Evolutionary conservation across 768 basidiomycete genomes (phyloP), one percentile per base, ranked within the genome.

Genomic region (Amanita brunnescens): DNA sequence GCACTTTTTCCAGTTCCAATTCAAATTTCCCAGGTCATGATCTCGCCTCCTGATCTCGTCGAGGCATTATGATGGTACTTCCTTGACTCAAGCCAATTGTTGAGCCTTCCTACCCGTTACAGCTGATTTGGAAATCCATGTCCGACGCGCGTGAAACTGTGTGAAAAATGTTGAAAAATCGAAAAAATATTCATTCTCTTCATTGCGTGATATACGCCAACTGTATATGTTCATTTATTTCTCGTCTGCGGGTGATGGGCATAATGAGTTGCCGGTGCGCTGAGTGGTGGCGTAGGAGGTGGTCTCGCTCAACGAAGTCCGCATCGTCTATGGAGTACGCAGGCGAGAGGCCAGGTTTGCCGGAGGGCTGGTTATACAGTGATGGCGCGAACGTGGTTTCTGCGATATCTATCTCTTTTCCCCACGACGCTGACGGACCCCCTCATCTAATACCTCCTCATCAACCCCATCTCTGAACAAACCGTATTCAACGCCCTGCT

Each of bases 331-430:
- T 67, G 76, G 64, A 50, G 45, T 3, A 70, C 70, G 35, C 75
- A 77, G 42, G 50, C 53, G 6, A 61, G 71, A 20, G 81, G 64
- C 67, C 2, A 79, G 80, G 39, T 53, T 83, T 20, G 46, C 80
- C 2, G 83, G 83, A 0, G 78, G 83, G 0, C 29, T 90, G 3
- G 46, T 85, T 1, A 69, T 73, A 0, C 81, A 1, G 52, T 89
- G 10, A 85, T 95, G 81, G 64, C 67, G 23, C n/a, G n/a, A n/a
- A n/a, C 61, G 63, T 97, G 93, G 93, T 96, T 90, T 74, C 79
- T 9, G 74, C 78, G 1, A 55, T 94, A n/a, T 33, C 18, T 49
- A n/a, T 29, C 24, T 14, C 54, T 41, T 13, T 39, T 24, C 30
- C 55, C n/a, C n/a, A n/a, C n/a, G n/a, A n/a, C n/a, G n/a, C n/a